These are phyloP conservation scores for Ceratobasidium sp. DNA, from an alignment of 1,284 basidiomycete genomes.

Conservation along the genomic window DNA sequence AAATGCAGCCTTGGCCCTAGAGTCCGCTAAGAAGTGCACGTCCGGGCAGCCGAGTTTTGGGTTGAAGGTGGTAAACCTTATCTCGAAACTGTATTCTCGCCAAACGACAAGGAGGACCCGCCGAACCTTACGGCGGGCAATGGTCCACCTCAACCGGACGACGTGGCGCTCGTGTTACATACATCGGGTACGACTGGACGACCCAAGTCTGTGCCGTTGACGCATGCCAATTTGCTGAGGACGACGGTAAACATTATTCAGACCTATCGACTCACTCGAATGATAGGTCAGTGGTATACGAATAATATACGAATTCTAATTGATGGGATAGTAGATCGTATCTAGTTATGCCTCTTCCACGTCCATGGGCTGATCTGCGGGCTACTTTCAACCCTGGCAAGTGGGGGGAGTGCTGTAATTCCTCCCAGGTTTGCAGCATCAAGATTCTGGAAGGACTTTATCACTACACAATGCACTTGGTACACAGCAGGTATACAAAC, in stretches of 20 bases:
- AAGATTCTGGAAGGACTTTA: constrained; percentile 65
- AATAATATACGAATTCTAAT: too few relatives aligned
- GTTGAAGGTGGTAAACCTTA: constrained; percentile 40
- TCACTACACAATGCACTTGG: constrained; percentile 59
- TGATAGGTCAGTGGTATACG: not conserved
- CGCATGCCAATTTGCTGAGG: constrained; percentile 63
- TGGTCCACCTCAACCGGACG: constrained; percentile 50
- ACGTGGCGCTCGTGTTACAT: constrained; percentile 65
- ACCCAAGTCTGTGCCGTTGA: constrained; percentile 67
- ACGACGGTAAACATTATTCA: constrained; percentile 65
- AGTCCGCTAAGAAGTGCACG: constrained; percentile 43
- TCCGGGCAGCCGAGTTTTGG: constrained; percentile 42
- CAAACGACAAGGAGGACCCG: constrained; percentile 29
- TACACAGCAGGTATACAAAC: constrained; percentile 50
- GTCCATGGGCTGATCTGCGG: constrained; percentile 71
- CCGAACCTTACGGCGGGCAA: constrained; percentile 32
- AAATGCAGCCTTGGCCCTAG: constrained; percentile 41
- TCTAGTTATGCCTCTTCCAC: constrained; percentile 73
- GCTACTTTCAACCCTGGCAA: constrained; percentile 64
- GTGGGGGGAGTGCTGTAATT: constrained; percentile 66
- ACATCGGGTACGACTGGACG: constrained; percentile 71
- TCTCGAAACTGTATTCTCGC: constrained; percentile 41
- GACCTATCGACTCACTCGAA: constrained; percentile 61
- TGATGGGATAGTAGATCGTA: constrained; percentile 57
- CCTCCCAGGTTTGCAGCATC: constrained; percentile 64